These are phyloP conservation scores for Myriosclerotinia duriaeana DNA, from an alignment of 2,329 filamentous ascomycete species.

Conservation along the genomic window DNA sequence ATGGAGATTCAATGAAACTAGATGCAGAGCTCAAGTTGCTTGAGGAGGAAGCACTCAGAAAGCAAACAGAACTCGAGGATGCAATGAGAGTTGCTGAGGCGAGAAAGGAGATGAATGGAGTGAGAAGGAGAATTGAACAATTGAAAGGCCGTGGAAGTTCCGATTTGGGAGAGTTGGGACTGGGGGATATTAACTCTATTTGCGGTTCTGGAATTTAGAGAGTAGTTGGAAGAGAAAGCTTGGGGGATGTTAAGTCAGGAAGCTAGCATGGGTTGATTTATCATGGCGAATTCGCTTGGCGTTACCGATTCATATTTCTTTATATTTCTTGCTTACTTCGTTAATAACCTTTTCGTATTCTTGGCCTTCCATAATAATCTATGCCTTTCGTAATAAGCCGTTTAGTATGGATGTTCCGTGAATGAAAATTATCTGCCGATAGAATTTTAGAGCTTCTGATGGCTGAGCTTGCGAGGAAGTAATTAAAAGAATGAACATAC, in stretches of 20 bases:
- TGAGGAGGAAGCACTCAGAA: conserved; percentile 2
- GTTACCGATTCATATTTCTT: not conserved
- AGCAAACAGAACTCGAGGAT: conserved; percentile 3
- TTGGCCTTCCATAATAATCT: not conserved
- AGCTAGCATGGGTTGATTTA: not conserved
- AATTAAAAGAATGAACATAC: not conserved
- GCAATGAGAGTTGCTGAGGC: conserved; percentile 3
- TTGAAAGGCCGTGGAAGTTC: not conserved
- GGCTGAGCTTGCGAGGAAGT: not conserved
- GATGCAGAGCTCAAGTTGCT: not conserved
- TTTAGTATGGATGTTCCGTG: not conserved
- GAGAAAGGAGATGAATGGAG: not conserved
- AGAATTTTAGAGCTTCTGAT: not conserved
- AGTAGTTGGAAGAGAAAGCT: not conserved
- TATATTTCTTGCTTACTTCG: not conserved
- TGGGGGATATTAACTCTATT: too few relatives aligned
- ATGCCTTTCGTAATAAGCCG: too few relatives aligned
- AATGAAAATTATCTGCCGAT: not conserved
- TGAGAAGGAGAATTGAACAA: not conserved
- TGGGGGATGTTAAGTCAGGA: not conserved
- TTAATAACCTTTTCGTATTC: not conserved
- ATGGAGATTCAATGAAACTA: not conserved
- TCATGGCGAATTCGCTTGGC: not conserved
- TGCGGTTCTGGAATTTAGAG: too few relatives aligned
- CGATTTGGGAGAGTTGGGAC: not conserved